Conservation (phyloP, 1,139 yeast genomes). For the Blastobotrys aristatus region DNA sequence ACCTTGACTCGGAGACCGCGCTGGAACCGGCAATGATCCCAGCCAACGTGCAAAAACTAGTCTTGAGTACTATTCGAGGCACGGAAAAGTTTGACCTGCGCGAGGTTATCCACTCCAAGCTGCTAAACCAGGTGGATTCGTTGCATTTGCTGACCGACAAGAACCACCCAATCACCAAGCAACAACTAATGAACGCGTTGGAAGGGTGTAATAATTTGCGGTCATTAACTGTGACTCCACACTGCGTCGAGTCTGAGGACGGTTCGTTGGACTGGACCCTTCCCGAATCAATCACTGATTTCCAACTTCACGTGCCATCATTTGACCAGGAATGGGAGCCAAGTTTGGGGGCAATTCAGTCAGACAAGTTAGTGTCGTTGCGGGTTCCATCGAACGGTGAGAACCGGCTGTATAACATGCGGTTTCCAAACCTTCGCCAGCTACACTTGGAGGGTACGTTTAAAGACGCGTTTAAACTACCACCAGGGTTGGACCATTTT, state of each 20-base stretch:
- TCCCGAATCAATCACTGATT: slow-evolving; percentile 4
- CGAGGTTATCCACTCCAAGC: slow-evolving; percentile 5
- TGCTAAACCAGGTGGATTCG: slow-evolving; percentile 7
- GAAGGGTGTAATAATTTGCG: background rate
- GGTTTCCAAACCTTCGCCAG: slow-evolving; percentile 13
- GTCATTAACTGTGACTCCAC: slow-evolving; percentile 11
- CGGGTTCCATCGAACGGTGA: slow-evolving; percentile 14
- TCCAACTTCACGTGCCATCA: slow-evolving; percentile 11
- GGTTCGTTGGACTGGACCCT: slow-evolving; percentile 10
- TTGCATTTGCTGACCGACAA: slow-evolving; percentile 11
- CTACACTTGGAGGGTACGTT: slow-evolving; percentile 13
- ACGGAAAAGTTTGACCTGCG: slow-evolving; percentile 11
- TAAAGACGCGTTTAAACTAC: slow-evolving; percentile 12
- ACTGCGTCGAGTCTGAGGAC: slow-evolving; percentile 11
- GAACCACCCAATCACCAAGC: slow-evolving; percentile 13
- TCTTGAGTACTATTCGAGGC: slow-evolving; percentile 11
- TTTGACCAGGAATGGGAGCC: slow-evolving; percentile 14
- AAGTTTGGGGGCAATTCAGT: slow-evolving; percentile 10
- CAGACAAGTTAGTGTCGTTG: slow-evolving; percentile 4
- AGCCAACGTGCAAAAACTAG: slow-evolving; percentile 1
- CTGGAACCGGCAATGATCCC: slow-evolving; percentile 8
- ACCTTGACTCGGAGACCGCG: slow-evolving; percentile 9
- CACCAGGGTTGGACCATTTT: slow-evolving; percentile 8
- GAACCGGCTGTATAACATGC: slow-evolving; percentile 12
- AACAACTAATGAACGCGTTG: slow-evolving; percentile 11